Conservation (phyloP, 2,329 filamentous ascomycete species). For the Trichoderma citrinoviride region DNA sequence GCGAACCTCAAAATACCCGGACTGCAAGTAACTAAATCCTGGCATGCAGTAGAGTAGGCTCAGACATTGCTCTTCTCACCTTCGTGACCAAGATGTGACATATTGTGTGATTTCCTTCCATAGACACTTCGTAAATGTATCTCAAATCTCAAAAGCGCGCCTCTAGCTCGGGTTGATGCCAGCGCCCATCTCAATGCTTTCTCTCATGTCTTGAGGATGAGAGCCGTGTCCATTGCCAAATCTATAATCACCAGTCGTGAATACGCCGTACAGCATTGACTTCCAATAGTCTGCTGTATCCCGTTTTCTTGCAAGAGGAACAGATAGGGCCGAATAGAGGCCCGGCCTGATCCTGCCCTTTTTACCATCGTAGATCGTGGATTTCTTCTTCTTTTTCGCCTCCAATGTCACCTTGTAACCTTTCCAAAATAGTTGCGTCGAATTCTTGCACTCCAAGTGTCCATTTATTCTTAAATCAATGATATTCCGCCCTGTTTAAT, state of each 20-base stretch:
- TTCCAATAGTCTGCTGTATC: neutral
- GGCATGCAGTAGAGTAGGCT: neutral
- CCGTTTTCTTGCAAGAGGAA: neutral
- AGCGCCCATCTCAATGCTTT: neutral
- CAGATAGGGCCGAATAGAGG: neutral
- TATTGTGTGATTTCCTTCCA: neutral
- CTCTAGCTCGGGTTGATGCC: neutral
- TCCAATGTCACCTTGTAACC: neutral
- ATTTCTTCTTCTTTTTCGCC: neutral
- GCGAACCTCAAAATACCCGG: neutral
- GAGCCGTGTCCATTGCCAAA: neutral
- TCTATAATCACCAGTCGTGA: neutral
- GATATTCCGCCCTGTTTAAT: conserved; percentile 34
- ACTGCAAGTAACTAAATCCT: neutral
- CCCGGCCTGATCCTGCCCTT: neutral
- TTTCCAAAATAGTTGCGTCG: neutral
- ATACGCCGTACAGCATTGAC: neutral
- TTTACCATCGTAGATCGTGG: neutral
- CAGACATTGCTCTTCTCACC: neutral
- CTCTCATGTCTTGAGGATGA: neutral
- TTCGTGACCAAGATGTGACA: neutral
- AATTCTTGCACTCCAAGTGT: neutral
- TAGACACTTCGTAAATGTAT: neutral
- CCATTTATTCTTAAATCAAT: neutral
- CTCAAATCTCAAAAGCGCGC: neutral